Conservation (phyloP, 768 basidiomycete genomes). For the Paxillus involutus region DNA sequence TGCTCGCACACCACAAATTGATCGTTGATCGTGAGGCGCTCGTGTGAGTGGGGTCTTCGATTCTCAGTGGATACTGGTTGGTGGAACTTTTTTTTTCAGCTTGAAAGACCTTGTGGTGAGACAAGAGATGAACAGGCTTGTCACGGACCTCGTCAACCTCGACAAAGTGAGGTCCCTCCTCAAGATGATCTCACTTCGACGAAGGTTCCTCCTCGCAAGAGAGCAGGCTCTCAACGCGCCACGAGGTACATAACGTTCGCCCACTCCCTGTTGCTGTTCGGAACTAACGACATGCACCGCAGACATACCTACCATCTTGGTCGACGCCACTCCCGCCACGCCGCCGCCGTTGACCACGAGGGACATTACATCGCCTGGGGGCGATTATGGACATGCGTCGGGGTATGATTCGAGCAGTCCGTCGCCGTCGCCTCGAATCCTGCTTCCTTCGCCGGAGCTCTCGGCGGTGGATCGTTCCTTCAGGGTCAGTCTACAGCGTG, state of each 20-base stretch:
- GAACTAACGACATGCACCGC: constrained; percentile 3
- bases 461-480: constrained; percentile 39
- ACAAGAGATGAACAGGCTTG: constrained; percentile 74
- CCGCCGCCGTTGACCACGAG: constrained; percentile 48
- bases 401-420: constrained; percentile 7
- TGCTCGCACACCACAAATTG: constrained; percentile 89
- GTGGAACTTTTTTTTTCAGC: constrained; percentile 36
- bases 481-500: constrained; percentile 51
- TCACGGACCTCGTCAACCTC: constrained; percentile 80
- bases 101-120: constrained; percentile 78
- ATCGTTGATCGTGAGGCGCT: constrained; percentile 89
- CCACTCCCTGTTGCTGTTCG: background rate
- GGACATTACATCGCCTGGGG: constrained; percentile 51
- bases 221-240: constrained; percentile 44
- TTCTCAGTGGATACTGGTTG: background rate
- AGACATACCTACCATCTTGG: constrained; percentile 75
- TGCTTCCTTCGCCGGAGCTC: constrained; percentile 17
- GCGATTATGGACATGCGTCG: background rate
- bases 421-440: constrained; percentile 5
- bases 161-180: constrained; percentile 83
- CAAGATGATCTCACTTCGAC: constrained; percentile 70
- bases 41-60: constrained; percentile 54
- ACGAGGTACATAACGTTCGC: constrained; percentile 36
- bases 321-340: constrained; percentile 36
- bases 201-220: constrained; percentile 58